Evolutionary conservation across 1,139 yeast species (phyloP), one percentile per base, ranked within the genome.

Genomic region (Blastobotrys serpentis): DNA sequence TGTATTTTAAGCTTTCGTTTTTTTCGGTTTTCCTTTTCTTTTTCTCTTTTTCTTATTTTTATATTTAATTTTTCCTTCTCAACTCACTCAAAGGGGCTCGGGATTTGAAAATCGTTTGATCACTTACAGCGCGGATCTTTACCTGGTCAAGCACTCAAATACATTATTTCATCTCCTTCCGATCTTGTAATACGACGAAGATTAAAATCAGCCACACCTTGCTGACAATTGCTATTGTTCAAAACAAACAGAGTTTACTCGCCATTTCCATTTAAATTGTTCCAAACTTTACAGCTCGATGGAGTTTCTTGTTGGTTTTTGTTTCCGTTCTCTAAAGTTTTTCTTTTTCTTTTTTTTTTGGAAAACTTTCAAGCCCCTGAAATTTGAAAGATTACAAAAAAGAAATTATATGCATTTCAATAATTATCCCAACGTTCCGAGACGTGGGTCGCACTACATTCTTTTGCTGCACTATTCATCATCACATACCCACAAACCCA

Each of bases 1-100:
- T 4, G 14, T 29, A 29, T 29, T 10, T 29, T 10, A 29, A 10
- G 14, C 7, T 10, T 6, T 10, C 7, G 7, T 10, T 29, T 29
- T 10, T 29, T 29, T 29, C 32, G 32, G 32, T 29, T 23, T n/a
- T n/a, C n/a, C n/a, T n/a, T n/a, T n/a, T n/a, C n/a, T n/a, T n/a
- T n/a, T n/a, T n/a, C n/a, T n/a, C n/a, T n/a, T n/a, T n/a, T n/a
- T n/a, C n/a, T n/a, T n/a, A n/a, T n/a, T n/a, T n/a, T n/a, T n/a
- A n/a, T n/a, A n/a, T n/a, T n/a, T n/a, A n/a, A n/a, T n/a, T n/a
- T n/a, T n/a, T n/a, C n/a, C n/a, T n/a, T n/a, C n/a, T n/a, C n/a
- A n/a, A n/a, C n/a, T n/a, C n/a, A n/a, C n/a, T n/a, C n/a, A n/a
- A 29, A 29, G 32, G 32, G 32, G 32, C 32, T 29, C 32, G 32